Percentiles rank a stretch among this genome's conserved stretches.
Conservation (phyloP, 2,329 filamentous ascomycete genomes). For the Thielaviopsis punctulata region DNA sequence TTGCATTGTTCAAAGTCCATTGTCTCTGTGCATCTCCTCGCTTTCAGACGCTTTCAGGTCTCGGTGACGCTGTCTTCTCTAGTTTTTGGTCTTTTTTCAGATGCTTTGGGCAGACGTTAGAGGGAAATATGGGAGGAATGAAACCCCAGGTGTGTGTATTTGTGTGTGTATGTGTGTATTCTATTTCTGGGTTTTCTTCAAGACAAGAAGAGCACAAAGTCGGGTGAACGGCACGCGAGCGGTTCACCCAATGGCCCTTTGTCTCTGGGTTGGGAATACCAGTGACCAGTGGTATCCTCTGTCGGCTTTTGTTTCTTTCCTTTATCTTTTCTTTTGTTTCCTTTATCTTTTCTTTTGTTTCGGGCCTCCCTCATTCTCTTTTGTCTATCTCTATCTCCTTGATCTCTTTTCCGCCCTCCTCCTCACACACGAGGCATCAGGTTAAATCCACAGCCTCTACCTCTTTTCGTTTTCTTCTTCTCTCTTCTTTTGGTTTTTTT, state of each 20-base stretch:
- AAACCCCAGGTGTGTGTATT: background rate
- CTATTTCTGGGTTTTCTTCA: background rate
- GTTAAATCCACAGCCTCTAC: background rate
- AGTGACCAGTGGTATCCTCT: background rate
- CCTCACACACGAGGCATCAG: background rate
- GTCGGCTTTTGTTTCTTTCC: background rate
- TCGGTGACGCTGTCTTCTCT: background rate
- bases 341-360: background rate
- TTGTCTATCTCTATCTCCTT: background rate
- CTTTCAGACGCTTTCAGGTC: background rate
- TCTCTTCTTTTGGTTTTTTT: background rate
- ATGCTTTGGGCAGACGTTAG: background rate
- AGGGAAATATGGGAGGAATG: background rate
- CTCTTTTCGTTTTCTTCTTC: background rate
- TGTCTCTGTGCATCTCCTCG: background rate
- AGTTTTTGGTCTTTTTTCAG: background rate
- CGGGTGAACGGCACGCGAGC: background rate
- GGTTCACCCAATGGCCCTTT: background rate
- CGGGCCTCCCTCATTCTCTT: background rate
- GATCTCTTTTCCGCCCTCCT: background rate
- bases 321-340: conserved; percentile 2
- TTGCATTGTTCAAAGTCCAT: background rate
- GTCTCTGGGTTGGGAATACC: background rate
- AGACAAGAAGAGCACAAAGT: background rate
- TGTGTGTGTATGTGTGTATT: background rate